Conservation (phyloP, 495 filamentous ascomycete genomes). For the Aspergillus conjunctus region DNA sequence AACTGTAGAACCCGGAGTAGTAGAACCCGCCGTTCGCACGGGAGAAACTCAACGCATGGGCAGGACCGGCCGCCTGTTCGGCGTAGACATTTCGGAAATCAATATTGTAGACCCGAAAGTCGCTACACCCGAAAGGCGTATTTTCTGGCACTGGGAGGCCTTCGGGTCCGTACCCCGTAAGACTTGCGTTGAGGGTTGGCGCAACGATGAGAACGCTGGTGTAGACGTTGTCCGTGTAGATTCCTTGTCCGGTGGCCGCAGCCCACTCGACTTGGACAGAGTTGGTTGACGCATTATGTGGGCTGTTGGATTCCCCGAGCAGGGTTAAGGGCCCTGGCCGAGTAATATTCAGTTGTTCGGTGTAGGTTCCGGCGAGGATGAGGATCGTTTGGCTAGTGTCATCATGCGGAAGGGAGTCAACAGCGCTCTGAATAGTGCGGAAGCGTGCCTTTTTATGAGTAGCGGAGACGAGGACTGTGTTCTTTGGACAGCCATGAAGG, state of each 20-base stretch:
- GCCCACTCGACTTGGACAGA: constrained; percentile 53
- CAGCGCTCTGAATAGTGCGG: constrained; percentile 53
- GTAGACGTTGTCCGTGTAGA: constrained; percentile 58
- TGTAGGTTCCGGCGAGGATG: constrained; percentile 56
- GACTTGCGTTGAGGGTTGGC: constrained; percentile 56
- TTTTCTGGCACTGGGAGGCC: constrained; percentile 57
- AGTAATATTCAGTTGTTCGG: constrained; percentile 62
- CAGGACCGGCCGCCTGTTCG: constrained; percentile 53
- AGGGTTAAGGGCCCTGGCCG: constrained; percentile 57
- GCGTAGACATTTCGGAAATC: constrained; percentile 59
- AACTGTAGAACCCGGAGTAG: constrained; percentile 57
- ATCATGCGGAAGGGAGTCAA: constrained; percentile 56
- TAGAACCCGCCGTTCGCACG: constrained; percentile 63
- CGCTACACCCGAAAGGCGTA: constrained; percentile 59
- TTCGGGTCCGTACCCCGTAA: constrained; percentile 57
- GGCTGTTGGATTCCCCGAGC: constrained; percentile 50
- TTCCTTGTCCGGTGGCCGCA: constrained; percentile 32
- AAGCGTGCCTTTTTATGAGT: constrained; percentile 38
- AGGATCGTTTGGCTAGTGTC: constrained; percentile 53
- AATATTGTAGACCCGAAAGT: constrained; percentile 63
- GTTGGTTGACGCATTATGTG: constrained; percentile 42
- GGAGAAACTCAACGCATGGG: constrained; percentile 55
- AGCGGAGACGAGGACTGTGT: constrained; percentile 51
- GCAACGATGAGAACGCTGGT: constrained; percentile 57
- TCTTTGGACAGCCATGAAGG: constrained; percentile 39